Conservation (phyloP, 2,329 filamentous ascomycete species). For the Neonectria coccinea region DNA sequence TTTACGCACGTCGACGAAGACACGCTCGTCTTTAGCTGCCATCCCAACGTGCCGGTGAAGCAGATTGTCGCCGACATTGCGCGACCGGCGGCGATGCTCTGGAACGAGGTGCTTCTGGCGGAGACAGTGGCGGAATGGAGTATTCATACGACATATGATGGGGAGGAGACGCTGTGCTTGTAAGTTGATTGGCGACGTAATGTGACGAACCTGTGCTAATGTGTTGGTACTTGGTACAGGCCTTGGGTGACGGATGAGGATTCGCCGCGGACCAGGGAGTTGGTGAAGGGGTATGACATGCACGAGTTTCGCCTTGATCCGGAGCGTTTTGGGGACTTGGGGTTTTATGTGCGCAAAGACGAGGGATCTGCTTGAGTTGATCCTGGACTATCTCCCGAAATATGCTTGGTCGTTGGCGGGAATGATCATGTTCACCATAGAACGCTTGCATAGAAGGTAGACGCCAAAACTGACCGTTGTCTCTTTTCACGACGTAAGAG, state of each 20-base stretch:
- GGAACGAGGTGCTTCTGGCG: slow-evolving; percentile 7
- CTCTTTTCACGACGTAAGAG: background rate
- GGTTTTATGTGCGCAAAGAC: slow-evolving; percentile 14
- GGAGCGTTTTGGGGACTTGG: slow-evolving; percentile 1
- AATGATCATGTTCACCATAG: too few species aligned
- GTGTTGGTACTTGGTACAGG: background rate
- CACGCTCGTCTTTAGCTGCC: slow-evolving; percentile 27
- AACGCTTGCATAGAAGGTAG: background rate
- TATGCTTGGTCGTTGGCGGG: too few species aligned
- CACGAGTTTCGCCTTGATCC: background rate
- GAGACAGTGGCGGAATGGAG: background rate
- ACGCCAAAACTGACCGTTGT: background rate
- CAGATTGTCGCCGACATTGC: slow-evolving; percentile 40
- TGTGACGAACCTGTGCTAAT: background rate
- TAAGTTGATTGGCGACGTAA: background rate
- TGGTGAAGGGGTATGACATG: slow-evolving; percentile 5
- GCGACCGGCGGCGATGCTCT: slow-evolving; percentile 31
- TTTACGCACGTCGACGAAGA: slow-evolving; percentile 36
- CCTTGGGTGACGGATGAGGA: slow-evolving; percentile 17
- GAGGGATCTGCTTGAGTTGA: background rate
- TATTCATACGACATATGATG: background rate
- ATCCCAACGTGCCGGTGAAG: slow-evolving; percentile 30
- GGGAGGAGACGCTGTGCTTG: background rate
- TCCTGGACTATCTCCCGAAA: too few species aligned
- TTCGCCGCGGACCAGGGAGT: slow-evolving; percentile 9